Percentiles rank a stretch among this genome's conserved stretches.
Conservation (phyloP, 805 yeast genomes). For the Candida lessepsii region DNA sequence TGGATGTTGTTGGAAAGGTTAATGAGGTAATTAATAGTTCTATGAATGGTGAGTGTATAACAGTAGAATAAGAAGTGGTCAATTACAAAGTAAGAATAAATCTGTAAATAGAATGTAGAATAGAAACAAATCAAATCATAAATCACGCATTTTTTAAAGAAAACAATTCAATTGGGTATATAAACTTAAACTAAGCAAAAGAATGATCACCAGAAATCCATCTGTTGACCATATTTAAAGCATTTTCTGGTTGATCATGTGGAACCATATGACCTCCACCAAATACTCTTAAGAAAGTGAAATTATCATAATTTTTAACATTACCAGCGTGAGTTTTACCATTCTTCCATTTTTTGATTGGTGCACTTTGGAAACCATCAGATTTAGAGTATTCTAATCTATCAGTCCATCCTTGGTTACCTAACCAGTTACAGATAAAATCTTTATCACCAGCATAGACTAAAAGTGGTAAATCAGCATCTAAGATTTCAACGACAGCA, state of each 20-base stretch:
- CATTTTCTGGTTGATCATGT: slow-evolving; percentile 74
- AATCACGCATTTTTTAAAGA: too few relatives aligned
- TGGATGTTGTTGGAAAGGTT: slow-evolving; percentile 27
- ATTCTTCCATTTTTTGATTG: slow-evolving; percentile 40
- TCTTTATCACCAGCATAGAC: slow-evolving; percentile 75
- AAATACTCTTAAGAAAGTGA: slow-evolving; percentile 80
- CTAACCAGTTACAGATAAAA: slow-evolving; percentile 47
- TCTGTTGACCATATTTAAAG: slow-evolving; percentile 79
- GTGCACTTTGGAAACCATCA: slow-evolving; percentile 17
- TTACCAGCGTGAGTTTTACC: slow-evolving; percentile 59
- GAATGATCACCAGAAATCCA: slow-evolving; percentile 74
- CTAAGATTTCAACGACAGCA: slow-evolving; percentile 60
- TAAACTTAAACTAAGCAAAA: slow-evolving; percentile 10
- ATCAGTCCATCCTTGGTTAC: slow-evolving; percentile 43
- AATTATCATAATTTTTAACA: slow-evolving; percentile 66
- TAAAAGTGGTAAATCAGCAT: slow-evolving; percentile 71
- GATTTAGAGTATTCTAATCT: slow-evolving; percentile 24
- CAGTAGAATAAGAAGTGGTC: slow-evolving; percentile 6
- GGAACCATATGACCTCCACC: slow-evolving; percentile 98
- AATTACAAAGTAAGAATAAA: too few relatives aligned
- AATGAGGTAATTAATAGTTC: slow-evolving; percentile 22
- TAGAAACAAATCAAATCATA: too few relatives aligned
- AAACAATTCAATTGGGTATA: too few relatives aligned
- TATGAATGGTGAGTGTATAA: slow-evolving; percentile 28
- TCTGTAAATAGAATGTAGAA: neutral